Percentiles rank a stretch among this genome's conserved stretches.
Evolutionary conservation across 2,329 filamentous ascomycete species (phyloP).

Genomic region (Fusarium sterilihyphosum): DNA sequence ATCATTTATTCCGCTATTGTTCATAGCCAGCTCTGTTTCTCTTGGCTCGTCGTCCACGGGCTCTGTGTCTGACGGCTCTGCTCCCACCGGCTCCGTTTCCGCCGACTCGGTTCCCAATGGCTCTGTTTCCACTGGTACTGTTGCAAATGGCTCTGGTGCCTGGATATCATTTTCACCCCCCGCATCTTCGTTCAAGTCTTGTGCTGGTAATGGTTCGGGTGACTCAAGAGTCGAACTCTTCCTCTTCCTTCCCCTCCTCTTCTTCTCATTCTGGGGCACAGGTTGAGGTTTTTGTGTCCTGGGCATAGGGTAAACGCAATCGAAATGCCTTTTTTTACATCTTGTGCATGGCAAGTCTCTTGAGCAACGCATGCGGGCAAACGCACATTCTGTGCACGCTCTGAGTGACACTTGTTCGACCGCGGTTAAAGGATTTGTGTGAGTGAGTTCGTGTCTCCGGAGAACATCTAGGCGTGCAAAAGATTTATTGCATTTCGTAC

Average conservation of each 20-base stretch:
- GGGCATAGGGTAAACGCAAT: constrained; percentile 10
- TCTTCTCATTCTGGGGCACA: not conserved
- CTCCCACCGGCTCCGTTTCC: not conserved
- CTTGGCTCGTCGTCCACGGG: not conserved
- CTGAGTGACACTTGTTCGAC: constrained; percentile 1
- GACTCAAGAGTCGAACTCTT: not conserved
- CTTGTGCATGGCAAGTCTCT: constrained; percentile 22
- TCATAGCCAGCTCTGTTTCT: not conserved
- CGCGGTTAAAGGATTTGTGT: not conserved
- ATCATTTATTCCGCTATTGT: not conserved
- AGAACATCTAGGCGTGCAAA: constrained; percentile 30
- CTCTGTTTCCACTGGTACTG: not conserved
- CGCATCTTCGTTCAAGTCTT: not conserved
- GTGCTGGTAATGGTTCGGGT: not conserved
- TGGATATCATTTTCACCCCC: not conserved
- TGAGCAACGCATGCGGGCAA: constrained; percentile 27
- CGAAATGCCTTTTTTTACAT: constrained; percentile 11
- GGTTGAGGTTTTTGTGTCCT: constrained; percentile 3
- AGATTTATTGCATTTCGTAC: constrained; percentile 19
- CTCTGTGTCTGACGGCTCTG: not conserved
- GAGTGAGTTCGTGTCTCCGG: constrained; percentile 20
- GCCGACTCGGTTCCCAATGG: not conserved
- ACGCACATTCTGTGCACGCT: constrained; percentile 28
- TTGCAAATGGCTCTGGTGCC: not conserved
- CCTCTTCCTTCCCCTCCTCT: not conserved